A percentile compares a stretch with the other conserved stretches of the same genome.
phyloP scores from a whole-genome alignment of 306 rosid genomes.

The Prunus fruticosa region DNA sequence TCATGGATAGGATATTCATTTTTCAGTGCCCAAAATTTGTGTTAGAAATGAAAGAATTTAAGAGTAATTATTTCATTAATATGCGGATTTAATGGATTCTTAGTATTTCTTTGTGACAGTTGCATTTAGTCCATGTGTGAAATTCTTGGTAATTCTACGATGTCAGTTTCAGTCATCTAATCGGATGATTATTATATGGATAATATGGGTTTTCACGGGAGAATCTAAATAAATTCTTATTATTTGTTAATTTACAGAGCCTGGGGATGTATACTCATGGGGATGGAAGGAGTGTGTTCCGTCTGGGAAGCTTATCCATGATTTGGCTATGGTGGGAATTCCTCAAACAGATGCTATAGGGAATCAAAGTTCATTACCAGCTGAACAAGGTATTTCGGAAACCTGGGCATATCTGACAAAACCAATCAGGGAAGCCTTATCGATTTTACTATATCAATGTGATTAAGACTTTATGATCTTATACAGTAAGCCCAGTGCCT shows the following conservation, averaged over 20 bases:
- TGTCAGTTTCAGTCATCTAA: not conserved
- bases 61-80: not conserved
- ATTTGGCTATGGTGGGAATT: constrained; percentile 45
- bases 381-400: constrained; percentile 54
- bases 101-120: not conserved
- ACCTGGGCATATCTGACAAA: not conserved
- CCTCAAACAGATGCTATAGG: constrained; percentile 45
- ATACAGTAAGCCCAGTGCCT: constrained; percentile 44
- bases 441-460: constrained; percentile 3
- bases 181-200: not conserved
- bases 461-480: constrained; percentile 34
- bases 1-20: not conserved
- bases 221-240: not conserved
- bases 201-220: not conserved
- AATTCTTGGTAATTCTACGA: not conserved
- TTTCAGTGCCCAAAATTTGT: not conserved
- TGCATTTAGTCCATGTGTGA: not conserved
- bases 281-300: constrained; percentile 98
- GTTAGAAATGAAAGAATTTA: not conserved
- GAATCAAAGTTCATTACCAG: constrained; percentile 42
- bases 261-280: constrained; percentile 80
- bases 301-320: constrained; percentile 56
- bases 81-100: not conserved
- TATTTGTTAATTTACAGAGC: constrained; percentile 37
- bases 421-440: not conserved